Percentiles rank a stretch among this genome's conserved stretches.
These are phyloP conservation scores for Termitomyces sp. DNA, from an alignment of 768 basidiomycete species.

Conservation along the genomic window DNA sequence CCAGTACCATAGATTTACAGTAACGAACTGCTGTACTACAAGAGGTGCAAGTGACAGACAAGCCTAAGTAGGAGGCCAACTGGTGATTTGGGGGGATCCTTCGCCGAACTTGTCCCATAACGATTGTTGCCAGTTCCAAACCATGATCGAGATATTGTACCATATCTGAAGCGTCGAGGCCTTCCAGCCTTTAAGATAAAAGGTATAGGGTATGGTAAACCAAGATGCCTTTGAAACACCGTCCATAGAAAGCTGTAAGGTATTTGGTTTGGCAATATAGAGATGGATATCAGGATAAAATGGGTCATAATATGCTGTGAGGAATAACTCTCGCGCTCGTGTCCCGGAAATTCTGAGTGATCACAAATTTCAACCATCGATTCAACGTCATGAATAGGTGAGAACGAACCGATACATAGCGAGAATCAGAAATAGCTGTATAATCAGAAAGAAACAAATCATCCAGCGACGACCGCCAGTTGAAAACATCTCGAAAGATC, in stretches of 20 bases:
- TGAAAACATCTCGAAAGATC: slow-evolving; percentile 8
- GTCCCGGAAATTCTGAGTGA: slow-evolving; percentile 40
- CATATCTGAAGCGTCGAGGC: slow-evolving; percentile 33
- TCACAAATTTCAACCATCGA: background rate
- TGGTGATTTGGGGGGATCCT: slow-evolving; percentile 17
- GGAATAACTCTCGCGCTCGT: slow-evolving; percentile 54
- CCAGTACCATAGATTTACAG: background rate
- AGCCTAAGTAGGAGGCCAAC: slow-evolving; percentile 38
- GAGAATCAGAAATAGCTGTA: slow-evolving; percentile 45
- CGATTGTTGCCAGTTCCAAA: slow-evolving; percentile 33
- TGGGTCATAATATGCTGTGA: slow-evolving; percentile 77
- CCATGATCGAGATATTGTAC: slow-evolving; percentile 29
- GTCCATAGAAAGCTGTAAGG: slow-evolving; percentile 30
- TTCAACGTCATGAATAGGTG: background rate
- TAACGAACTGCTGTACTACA: background rate
- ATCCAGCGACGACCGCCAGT: slow-evolving; percentile 24
- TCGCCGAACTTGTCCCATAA: slow-evolving; percentile 45
- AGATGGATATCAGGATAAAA: slow-evolving; percentile 71
- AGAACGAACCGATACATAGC: slow-evolving; percentile 56
- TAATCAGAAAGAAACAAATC: slow-evolving; percentile 28
- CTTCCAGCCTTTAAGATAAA: slow-evolving; percentile 38
- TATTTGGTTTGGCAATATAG: slow-evolving; percentile 41
- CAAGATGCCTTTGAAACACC: slow-evolving; percentile 25
- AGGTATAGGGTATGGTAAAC: slow-evolving; percentile 31
- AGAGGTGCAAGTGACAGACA: background rate